Percentiles rank a stretch among this genome's conserved stretches.
phyloP scores from a whole-genome alignment of 2,329 filamentous ascomycete genomes.

The Phialemonium atrogriseum region DNA sequence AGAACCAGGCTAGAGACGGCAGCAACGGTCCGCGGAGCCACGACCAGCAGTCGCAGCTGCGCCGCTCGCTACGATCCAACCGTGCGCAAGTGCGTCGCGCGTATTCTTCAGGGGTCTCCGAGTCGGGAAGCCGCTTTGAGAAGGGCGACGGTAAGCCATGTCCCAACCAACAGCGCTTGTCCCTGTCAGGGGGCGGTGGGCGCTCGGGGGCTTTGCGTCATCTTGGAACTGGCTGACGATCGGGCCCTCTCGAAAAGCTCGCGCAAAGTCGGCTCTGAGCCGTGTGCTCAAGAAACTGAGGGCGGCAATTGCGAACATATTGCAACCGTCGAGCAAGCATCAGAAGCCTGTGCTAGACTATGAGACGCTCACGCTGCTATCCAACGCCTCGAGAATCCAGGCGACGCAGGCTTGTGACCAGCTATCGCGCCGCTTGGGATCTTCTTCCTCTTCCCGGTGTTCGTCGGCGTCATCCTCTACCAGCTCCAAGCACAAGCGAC shows the following conservation, averaged over 20 bases:
- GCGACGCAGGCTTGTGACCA: conserved; percentile 40
- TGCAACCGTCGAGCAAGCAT: conserved; percentile 24
- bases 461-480: too few relatives aligned
- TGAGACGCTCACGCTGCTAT: conserved; percentile 36
- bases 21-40: conserved; percentile 8
- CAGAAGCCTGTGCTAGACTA: conserved; percentile 32
- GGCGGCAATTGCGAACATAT: conserved; percentile 29
- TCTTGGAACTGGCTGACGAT: too few relatives aligned
- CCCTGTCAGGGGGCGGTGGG: too few relatives aligned
- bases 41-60: conserved; percentile 20
- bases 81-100: conserved; percentile 30
- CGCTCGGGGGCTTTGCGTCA: too few relatives aligned
- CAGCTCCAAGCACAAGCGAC: too few relatives aligned
- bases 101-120: conserved; percentile 32
- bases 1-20: conserved; percentile 8
- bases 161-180: not conserved
- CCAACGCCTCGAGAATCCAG: conserved; percentile 36
- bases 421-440: conserved; percentile 28
- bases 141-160: conserved; percentile 37
- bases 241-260: conserved; percentile 25
- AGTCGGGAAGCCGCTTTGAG: conserved; percentile 31
- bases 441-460: too few relatives aligned
- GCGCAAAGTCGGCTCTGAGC: conserved; percentile 28
- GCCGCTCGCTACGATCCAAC: conserved; percentile 28
- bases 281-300: conserved; percentile 34